Evolutionary conservation across 345 rosid genomes (phyloP).

Genomic region (Hibiscus mutabilis): DNA sequence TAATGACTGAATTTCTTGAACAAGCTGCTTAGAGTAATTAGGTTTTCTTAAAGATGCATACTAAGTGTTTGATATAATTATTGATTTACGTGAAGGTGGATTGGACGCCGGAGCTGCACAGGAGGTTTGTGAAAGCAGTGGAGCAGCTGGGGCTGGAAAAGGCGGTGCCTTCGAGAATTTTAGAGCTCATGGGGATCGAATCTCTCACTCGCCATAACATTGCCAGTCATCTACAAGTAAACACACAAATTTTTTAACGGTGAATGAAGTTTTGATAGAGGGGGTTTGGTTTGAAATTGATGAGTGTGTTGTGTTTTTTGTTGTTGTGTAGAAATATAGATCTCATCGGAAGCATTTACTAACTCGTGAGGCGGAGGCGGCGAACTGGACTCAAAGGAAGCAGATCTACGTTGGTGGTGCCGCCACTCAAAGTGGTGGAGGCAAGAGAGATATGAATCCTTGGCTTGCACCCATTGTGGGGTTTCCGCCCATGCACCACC

Average conservation of each 20-base stretch:
- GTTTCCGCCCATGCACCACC: conserved; percentile 53
- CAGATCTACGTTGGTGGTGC: conserved; percentile 42
- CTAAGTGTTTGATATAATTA: no score
- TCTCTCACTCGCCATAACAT: conserved; percentile 94
- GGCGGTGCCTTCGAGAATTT: conserved; percentile 92
- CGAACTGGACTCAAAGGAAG: conserved; percentile 66
- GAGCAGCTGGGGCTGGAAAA: conserved; percentile 91
- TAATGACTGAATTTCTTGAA: not conserved
- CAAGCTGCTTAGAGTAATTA: no score
- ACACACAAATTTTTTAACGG: no score
- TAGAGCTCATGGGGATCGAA: conserved; percentile 82
- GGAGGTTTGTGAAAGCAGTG: conserved; percentile 89
- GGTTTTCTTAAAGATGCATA: no score
- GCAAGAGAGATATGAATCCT: conserved; percentile 36
- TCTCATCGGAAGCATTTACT: conserved; percentile 79
- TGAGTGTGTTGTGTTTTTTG: not conserved
- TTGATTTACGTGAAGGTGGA: conserved; percentile 74
- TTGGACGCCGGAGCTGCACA: conserved; percentile 93
- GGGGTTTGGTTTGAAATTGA: not conserved
- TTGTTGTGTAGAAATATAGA: conserved; percentile 64
- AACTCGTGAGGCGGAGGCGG: conserved; percentile 82
- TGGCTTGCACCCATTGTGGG: conserved; percentile 60
- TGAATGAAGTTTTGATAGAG: not conserved
- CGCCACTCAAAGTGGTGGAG: conserved; percentile 19
- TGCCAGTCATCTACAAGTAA: conserved; percentile 95